A percentile compares a stretch with the other conserved stretches of the same genome.
Evolutionary conservation across 1,284 basidiomycete species (phyloP).

Genomic region (Apiotrichum akiyoshidainum): DNA sequence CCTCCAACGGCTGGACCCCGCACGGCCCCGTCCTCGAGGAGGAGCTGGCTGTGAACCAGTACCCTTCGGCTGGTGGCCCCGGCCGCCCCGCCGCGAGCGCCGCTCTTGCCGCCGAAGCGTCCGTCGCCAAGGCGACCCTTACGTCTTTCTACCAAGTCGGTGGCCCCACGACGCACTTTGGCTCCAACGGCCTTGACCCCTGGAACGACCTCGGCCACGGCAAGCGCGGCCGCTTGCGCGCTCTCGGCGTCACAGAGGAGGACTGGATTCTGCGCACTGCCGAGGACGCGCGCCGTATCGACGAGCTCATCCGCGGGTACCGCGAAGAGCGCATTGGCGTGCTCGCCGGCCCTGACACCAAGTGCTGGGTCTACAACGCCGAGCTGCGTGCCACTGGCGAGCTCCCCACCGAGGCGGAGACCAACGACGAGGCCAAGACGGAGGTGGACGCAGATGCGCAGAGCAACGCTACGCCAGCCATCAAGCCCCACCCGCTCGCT

Average conservation of each 20-base stretch:
- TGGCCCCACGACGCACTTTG: conserved; percentile 83
- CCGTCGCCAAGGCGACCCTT: conserved; percentile 43
- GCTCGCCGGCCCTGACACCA: conserved; percentile 42
- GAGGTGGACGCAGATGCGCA: not conserved
- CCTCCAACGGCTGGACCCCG: conserved; percentile 66
- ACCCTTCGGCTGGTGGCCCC: conserved; percentile 29
- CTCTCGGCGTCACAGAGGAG: conserved; percentile 72
- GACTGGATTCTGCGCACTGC: conserved; percentile 86
- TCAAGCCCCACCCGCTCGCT: conserved; percentile 17
- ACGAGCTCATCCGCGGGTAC: conserved; percentile 62
- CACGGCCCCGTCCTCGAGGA: conserved; percentile 78
- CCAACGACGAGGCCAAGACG: not conserved
- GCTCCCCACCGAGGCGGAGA: not conserved
- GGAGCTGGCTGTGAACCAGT: conserved; percentile 43
- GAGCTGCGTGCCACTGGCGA: conserved; percentile 22
- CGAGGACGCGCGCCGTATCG: conserved; percentile 61
- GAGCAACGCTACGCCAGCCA: not conserved
- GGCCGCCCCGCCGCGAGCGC: conserved; percentile 29
- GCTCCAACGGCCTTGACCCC: conserved; percentile 72
- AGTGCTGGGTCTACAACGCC: conserved; percentile 35
- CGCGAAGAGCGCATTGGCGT: conserved; percentile 60
- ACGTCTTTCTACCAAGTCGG: conserved; percentile 68
- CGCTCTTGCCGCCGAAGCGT: conserved; percentile 38
- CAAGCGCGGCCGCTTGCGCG: conserved; percentile 42
- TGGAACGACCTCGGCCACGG: conserved; percentile 77